Evolutionary conservation across 345 rosid species (phyloP).

Genomic region (Pugionium dolabratum): DNA sequence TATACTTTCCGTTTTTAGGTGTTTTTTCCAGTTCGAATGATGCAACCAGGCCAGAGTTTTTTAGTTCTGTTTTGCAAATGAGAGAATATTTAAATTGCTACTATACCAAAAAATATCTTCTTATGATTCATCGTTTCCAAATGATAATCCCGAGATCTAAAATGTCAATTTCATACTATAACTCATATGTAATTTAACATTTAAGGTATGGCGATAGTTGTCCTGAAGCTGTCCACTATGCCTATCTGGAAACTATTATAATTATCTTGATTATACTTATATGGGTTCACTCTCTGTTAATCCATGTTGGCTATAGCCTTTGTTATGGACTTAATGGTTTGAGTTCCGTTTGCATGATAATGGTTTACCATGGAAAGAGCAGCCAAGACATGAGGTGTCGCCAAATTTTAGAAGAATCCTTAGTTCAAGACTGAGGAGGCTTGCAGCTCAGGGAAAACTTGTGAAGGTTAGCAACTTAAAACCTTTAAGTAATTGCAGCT

Average conservation of each 20-base stretch:
- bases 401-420: conserved; percentile 71
- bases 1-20: not conserved
- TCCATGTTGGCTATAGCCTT: conserved; percentile 12
- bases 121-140: not conserved
- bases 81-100: not conserved
- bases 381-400: conserved; percentile 71
- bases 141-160: not conserved
- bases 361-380: conserved; percentile 45
- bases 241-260: not conserved
- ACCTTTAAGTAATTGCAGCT: conserved; percentile 30
- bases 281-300: conserved; percentile 9
- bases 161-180: not conserved
- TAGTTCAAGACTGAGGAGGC: conserved; percentile 73
- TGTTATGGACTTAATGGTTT: conserved; percentile 6
- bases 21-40: not conserved
- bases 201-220: conserved; percentile 6
- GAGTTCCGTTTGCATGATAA: conserved; percentile 9
- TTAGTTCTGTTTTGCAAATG: not conserved
- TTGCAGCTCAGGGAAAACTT: conserved; percentile 74
- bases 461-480: conserved; percentile 58
- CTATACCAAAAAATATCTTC: conserved; percentile 4
- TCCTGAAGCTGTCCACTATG: conserved; percentile 11
- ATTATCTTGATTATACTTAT: conserved; percentile 15
- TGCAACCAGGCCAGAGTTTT: not conserved
- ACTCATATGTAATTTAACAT: not conserved